These are phyloP conservation scores for Russula earlei DNA, from an alignment of 768 basidiomycete genomes.

Conservation along the genomic window DNA sequence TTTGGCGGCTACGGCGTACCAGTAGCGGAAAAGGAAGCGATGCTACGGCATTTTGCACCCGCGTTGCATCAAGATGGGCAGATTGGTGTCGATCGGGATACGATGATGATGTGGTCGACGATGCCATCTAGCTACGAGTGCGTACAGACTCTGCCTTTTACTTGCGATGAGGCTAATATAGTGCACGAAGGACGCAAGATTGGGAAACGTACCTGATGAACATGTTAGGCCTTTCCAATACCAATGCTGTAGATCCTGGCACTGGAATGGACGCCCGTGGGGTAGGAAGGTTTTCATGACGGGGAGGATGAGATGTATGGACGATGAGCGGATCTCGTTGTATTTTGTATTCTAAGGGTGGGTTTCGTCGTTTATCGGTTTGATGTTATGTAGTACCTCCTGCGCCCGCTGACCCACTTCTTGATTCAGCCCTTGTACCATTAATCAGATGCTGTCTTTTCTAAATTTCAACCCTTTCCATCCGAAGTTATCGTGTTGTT, in stretches of 20 bases:
- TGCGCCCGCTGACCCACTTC: no score
- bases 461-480: no score
- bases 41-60: constrained; percentile 3
- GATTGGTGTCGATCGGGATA: constrained; percentile 17
- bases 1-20: constrained; percentile 9
- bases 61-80: constrained; percentile 14
- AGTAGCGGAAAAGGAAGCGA: constrained; percentile 2
- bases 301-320: background rate
- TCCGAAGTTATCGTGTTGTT: no score
- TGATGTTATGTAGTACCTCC: background rate
- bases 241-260: background rate
- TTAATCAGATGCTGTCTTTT: background rate
- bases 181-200: constrained; percentile 10
- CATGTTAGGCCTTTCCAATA: constrained; percentile 5
- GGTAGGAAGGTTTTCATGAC: background rate
- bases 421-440: background rate
- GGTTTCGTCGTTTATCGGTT: background rate
- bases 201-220: constrained; percentile 19
- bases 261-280: background rate
- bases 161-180: background rate
- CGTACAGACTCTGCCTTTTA: background rate
- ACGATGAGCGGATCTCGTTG: background rate
- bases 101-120: constrained; percentile 21
- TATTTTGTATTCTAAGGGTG: no score
- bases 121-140: constrained; percentile 16